Conservation (phyloP, 345 rosid genomes). For the Citrus cavaleriei region DNA sequence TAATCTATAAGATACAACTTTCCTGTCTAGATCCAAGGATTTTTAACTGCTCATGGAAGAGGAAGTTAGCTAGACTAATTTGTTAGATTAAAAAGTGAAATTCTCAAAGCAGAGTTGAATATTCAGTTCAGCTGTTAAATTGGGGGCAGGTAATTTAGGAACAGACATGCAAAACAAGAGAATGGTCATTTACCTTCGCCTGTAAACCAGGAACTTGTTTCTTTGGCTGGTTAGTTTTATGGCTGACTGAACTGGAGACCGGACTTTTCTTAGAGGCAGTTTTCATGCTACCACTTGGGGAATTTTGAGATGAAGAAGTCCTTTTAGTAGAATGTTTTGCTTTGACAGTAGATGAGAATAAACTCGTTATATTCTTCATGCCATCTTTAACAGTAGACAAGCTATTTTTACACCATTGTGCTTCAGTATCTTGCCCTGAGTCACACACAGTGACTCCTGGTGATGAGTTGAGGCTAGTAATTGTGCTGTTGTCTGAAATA, state of each 20-base stretch:
- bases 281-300: neutral
- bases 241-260: neutral
- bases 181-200: constrained; percentile 14
- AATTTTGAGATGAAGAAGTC: neutral
- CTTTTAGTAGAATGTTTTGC: neutral
- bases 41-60: neutral
- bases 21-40: neutral
- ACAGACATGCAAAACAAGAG: neutral
- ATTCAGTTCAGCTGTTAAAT: neutral
- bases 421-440: neutral
- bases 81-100: neutral
- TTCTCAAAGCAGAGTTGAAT: neutral
- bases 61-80: neutral
- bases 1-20: neutral
- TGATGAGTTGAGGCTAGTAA: neutral
- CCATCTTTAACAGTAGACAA: neutral
- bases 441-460: neutral
- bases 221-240: neutral
- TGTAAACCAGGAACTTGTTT: neutral
- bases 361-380: neutral
- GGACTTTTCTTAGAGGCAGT: neutral
- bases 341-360: neutral
- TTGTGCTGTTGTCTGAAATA: neutral
- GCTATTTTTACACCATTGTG: neutral
- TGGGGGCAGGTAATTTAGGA: neutral